Evolutionary conservation across 345 rosid species (phyloP), one percentile per base, ranked within the genome.

Genomic region (Adansonia digitata): DNA sequence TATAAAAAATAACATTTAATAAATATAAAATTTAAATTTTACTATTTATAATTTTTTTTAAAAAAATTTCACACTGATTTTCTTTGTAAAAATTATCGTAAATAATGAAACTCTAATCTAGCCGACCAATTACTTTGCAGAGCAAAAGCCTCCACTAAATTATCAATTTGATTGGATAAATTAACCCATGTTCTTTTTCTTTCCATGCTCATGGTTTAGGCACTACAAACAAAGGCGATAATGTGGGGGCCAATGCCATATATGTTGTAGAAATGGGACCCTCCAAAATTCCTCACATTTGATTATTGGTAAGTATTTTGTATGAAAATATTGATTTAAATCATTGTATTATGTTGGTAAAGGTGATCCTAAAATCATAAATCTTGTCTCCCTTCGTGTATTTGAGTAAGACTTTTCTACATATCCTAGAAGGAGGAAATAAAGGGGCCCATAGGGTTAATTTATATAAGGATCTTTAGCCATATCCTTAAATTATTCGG

Each of bases 341-440:
- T 45, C 55, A 69, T 57, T 26, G 46, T 77, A 49, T 18, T 69
- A 22, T 86, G 87, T 75, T 78, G 86, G 82, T 75, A 86, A 86
- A 86, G 82, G 81, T 59, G 63, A 85, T 81, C 68, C 35, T 34
- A 76, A 37, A 77, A 84, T 82, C 75, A 85, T 86, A 72, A 46
- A 62, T 57, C 52, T n/a, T 84, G 85, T 83, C 92, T 63, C 83
- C 76, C 80, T 74, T 81, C 76, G 67, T 60, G 59, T 71, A 73
- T 45, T 22, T n/a, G 20, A 61, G 73, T 63, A 49, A 17, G 40
- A 46, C 26, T 55, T 24, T 24, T 24, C 14, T 55, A 24, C 31
- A 55, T 22, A 55, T 24, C 35, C 71, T 26, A 22, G 1, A 22
- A 45, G 56, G 39, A 45, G 7, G 56, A 26, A 45, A 14, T 27